Evolutionary conservation across 257 asterid species (phyloP).

Genomic region (Nicotiana noctiflora): DNA sequence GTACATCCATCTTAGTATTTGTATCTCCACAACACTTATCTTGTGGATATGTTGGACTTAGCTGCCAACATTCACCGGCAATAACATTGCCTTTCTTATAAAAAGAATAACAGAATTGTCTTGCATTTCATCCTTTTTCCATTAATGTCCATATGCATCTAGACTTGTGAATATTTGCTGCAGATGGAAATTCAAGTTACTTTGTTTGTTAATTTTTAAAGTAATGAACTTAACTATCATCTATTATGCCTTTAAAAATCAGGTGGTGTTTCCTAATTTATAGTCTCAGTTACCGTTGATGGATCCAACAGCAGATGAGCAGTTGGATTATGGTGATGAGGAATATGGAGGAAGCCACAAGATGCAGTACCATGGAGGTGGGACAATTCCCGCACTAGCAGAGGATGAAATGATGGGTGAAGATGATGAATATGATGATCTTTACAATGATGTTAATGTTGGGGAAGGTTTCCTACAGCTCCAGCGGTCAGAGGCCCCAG

Average conservation of each 20-base stretch:
- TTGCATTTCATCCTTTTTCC: not conserved
- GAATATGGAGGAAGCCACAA: conserved; percentile 58
- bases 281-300: conserved; percentile 27
- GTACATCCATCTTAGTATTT: too few relatives aligned
- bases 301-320: conserved; percentile 65
- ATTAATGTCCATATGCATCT: not conserved
- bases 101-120: not conserved
- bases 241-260: conserved; percentile 12
- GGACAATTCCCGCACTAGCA: conserved; percentile 73
- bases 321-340: conserved; percentile 61
- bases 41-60: too few relatives aligned
- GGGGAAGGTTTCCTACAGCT: conserved; percentile 43
- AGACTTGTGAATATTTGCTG: not conserved
- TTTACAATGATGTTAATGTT: conserved; percentile 50
- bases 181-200: not conserved
- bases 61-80: too few relatives aligned
- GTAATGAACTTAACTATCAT: conserved; percentile 13
- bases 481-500: conserved; percentile 41
- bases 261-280: conserved; percentile 26
- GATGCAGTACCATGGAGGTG: conserved; percentile 62
- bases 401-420: conserved; percentile 71
- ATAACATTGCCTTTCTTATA: too few relatives aligned
- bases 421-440: conserved; percentile 51
- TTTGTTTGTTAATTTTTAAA: conserved; percentile 1
- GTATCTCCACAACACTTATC: too few relatives aligned